Percentiles rank a stretch among this genome's conserved stretches.
Conservation (phyloP, 805 yeast genomes). For the Cyberlindnera sargentensis region DNA sequence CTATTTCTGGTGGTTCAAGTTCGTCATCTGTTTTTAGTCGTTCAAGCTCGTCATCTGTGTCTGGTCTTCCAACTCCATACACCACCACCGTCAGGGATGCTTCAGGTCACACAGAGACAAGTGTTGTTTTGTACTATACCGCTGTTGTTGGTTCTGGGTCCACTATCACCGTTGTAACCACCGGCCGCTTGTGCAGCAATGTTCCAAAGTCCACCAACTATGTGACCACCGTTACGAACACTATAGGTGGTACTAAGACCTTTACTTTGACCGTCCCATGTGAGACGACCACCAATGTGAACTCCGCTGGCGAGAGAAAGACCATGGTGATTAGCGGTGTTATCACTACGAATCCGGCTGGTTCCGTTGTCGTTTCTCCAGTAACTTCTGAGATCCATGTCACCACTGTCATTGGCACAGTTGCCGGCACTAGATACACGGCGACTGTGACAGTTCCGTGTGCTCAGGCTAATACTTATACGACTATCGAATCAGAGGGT, state of each 20-base stretch:
- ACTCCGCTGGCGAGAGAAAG: background rate
- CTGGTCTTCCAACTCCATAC: background rate
- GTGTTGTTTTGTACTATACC: conserved; percentile 1
- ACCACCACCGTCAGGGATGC: conserved; percentile 2
- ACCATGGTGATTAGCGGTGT: conserved; percentile 3
- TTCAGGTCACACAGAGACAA: conserved; percentile 1
- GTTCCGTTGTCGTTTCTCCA: background rate
- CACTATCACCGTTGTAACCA: background rate
- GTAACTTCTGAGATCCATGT: background rate
- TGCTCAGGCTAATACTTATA: background rate
- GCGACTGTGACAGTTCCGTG: conserved; percentile 2
- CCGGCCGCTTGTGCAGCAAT: background rate
- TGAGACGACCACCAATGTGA: conserved; percentile 4
- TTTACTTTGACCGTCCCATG: conserved; percentile 2
- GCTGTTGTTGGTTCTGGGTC: conserved; percentile 1
- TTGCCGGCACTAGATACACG: background rate
- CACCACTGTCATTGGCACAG: background rate
- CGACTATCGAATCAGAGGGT: background rate
- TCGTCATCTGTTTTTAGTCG: no score
- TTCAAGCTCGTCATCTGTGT: no score
- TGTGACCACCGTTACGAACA: conserved; percentile 4
- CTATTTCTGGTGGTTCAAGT: no score
- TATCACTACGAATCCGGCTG: conserved; percentile 1
- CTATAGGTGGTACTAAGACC: conserved; percentile 2
- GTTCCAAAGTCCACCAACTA: background rate